Base-by-base conservation (phyloP, 2,329 filamentous ascomycete genomes). In the Rhynchosporium agropyri region DNA sequence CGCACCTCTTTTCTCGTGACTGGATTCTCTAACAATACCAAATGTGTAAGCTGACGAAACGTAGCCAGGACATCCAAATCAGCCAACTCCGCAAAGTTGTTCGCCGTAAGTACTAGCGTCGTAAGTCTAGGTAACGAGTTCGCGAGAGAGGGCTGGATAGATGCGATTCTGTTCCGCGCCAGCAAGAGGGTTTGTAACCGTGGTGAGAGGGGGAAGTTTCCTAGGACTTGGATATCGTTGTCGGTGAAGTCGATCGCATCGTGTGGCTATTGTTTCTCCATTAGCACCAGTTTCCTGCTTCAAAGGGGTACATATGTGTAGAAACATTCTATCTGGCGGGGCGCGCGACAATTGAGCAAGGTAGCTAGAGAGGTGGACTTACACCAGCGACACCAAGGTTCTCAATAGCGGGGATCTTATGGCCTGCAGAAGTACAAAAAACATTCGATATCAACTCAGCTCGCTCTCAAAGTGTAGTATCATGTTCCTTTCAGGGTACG, bases 241-340 rank as follows among this genome's bases (percentile, higher is more conserved):
- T 99, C 95, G 77, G 95, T 98, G 73, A 99, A 89, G 80, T 99
- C 95, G 82, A 99, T 96, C 69, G 91, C 88, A 81, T 98, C 95
- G 84, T 96, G 92, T 72, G 93, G 91, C 91, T 96, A 72, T 45
- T n/a, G n/a, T 8, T 15, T 50, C 40, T 8, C 9, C 36, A 53
- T 51, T 43, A 36, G 31, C 55, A 59, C 10, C 29, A 36, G 38
- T 31, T 54, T 40, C 20, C 33, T 6, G 9, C 40, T 20, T 42
- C 28, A 29, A 9, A 12, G 49, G 33, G 1, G 20, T 31, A 7
- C 29, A 13, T 45, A n/a, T n/a, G 36, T 20, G 12, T 31, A 3
- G 38, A 13, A 43, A n/a, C 7, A 10, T 20, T 42, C 20, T 54
- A 33, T 38, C 15, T 36, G 3, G n/a, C 13, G 8, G 9, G 49